Conservation (phyloP, 73 alveolate genomes). For the Uronychia setigera region DNA sequence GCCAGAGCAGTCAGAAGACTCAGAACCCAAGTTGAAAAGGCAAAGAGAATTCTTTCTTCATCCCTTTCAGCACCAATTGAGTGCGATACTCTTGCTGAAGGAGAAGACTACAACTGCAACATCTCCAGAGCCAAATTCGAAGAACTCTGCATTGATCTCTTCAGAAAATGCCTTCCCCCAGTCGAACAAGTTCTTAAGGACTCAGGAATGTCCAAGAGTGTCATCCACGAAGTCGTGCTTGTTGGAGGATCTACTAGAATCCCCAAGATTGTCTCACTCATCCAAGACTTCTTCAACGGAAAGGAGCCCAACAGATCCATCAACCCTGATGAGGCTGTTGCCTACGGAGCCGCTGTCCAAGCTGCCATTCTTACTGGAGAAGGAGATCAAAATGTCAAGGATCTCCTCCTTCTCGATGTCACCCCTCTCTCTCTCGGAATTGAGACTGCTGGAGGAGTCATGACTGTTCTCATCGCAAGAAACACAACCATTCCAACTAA, state of each 20-base stretch:
- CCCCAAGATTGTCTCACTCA: slow-evolving; percentile 82
- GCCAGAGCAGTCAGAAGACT: slow-evolving; percentile 92
- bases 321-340: slow-evolving; percentile 99
- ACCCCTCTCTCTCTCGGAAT: slow-evolving; percentile 97
- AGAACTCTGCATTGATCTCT: slow-evolving; percentile 70
- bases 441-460: slow-evolving; percentile 99
- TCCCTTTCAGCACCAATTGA: slow-evolving; percentile 85
- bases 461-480: slow-evolving; percentile 97
- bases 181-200: slow-evolving; percentile 82
- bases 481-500: slow-evolving; percentile 96
- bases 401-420: slow-evolving; percentile 81
- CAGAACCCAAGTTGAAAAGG: slow-evolving; percentile 96
- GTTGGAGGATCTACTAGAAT: slow-evolving; percentile 95
- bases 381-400: slow-evolving; percentile 59
- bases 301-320: slow-evolving; percentile 88
- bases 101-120: slow-evolving; percentile 75
- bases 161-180: slow-evolving; percentile 70
- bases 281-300: slow-evolving; percentile 91
- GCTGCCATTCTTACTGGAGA: slow-evolving; percentile 81
- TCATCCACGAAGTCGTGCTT: slow-evolving; percentile 86
- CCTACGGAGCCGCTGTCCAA: slow-evolving; percentile 91
- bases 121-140: slow-evolving; percentile 71
- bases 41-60: slow-evolving; percentile 92
- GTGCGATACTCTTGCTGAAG: slow-evolving; percentile 92
- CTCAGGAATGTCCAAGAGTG: slow-evolving; percentile 71